Percentiles rank a stretch among this genome's conserved stretches.
These are phyloP conservation scores for Balakata baccata DNA, from an alignment of 345 rosid genomes.

Conservation along the genomic window DNA sequence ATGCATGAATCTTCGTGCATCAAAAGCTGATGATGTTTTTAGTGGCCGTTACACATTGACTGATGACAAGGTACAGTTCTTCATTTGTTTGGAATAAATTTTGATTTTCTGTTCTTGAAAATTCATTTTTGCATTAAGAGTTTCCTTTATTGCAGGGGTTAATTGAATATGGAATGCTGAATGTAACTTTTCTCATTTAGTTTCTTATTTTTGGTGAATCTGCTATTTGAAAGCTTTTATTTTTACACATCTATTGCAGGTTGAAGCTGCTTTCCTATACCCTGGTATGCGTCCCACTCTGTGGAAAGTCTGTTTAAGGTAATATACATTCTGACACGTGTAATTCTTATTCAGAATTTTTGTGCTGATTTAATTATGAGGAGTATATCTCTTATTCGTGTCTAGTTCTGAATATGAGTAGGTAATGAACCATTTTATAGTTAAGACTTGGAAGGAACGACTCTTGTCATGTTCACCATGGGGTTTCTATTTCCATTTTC, in stretches of 20 bases:
- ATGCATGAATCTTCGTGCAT: conserved; percentile 69
- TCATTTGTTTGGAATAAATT: not conserved
- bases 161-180: not conserved
- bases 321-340: conserved; percentile 12
- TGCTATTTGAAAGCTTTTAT: conserved; percentile 4
- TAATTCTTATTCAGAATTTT: not conserved
- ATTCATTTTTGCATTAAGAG: not conserved
- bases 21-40: conserved; percentile 66
- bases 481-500: too few species aligned
- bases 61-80: conserved; percentile 65
- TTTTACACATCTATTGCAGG: conserved; percentile 37
- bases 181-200: not conserved
- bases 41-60: conserved; percentile 67
- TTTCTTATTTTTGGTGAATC: conserved; percentile 1
- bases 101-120: not conserved
- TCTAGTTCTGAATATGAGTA: not conserved
- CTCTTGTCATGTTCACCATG: too few species aligned
- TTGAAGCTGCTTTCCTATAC: conserved; percentile 83
- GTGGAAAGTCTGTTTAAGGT: conserved; percentile 83
- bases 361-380: not conserved
- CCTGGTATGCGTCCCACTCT: conserved; percentile 78
- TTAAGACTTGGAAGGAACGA: not conserved
- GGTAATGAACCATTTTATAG: not conserved
- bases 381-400: not conserved
- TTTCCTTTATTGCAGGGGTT: not conserved